Base-by-base conservation (phyloP, 2,329 filamentous ascomycete genomes). In the Phialophora chinensis region DNA sequence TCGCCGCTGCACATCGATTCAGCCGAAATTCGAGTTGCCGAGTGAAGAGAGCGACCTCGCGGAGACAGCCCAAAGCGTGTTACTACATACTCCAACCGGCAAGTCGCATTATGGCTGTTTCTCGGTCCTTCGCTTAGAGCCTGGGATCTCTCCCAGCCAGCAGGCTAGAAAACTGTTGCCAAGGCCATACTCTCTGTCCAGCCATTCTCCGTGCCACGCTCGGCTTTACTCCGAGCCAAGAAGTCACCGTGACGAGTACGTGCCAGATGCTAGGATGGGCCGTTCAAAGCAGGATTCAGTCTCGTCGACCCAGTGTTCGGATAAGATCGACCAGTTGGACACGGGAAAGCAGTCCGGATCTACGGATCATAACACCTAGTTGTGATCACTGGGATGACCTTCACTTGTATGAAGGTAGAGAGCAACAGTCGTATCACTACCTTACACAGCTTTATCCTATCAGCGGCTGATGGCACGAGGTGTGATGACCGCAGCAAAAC, bases 211-310 rank as follows among this genome's bases (percentile, higher is more conserved):
- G 44, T 33, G n/a, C 47, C 49, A 27, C 14, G 47, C 44, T 62
- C 52, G 60, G 60, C 53, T 35, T 49, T 56, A 33, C 60, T 62
- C 60, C 60, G 60, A 55, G 60, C 29, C 35, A 62, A 42, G 53
- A 17, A 50, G 8, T 11, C 14, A 44, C 38, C 35, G 23, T 42
- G 27, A 38, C 7, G 25, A 31, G n/a, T 20, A 8, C 29, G 49
- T 25, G 1, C 49, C 11, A 12, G 20, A 29, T 8, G 49, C n/a
- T 50, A 50, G n/a, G 7, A 4, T 2, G 12, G 14, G 35, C 38
- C 2, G 17, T 44, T 7, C 14, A 44, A 44, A 44, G 4, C 38
- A 44, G 17, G 38, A 44, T 44, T 44, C 17, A 53, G 17, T 27
- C 49, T 25, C 20, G 3, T 53, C 49, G 49, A 27, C 23, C 4